Evolutionary conservation across 2,329 filamentous ascomycete species (phyloP), one percentile per base, ranked within the genome.

Genomic region (Graphilbum sp.): DNA sequence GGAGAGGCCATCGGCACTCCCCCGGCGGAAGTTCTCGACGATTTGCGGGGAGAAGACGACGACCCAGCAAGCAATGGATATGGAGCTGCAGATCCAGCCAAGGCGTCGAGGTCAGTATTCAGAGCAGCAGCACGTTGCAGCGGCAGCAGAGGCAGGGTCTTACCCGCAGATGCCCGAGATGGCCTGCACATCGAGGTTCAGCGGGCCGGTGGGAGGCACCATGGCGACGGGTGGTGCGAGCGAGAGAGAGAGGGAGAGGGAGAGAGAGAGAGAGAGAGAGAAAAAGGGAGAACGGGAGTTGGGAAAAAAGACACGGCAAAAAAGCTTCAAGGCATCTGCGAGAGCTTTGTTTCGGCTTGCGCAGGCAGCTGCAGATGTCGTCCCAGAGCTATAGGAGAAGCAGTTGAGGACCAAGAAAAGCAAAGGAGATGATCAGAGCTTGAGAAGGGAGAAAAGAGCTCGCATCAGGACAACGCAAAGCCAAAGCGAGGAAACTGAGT

Each of bases 31-130:
- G 41, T 50, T 50, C 32, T 50, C 48, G 34, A 49, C 79, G 49
- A 98, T 95, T 50, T 98, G 90, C 2, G 90, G 90, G 1, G 85
- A 90, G 62, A 95, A 98, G 41, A 98, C 90, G 27, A 96, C 84
- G 41, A 96, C 82, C 90, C 90, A 95, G 55, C 87, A 95, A 36
- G 87, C 87, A 54, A 98, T 95, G 34, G 85, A 94, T 48, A 98
- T 87, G 9, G 87, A 94, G 27, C 34, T 49, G 24, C 33, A 18
- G 16, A n/a, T n/a, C n/a, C n/a, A 11, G 21, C n/a, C 23, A 27
- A 24, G 17, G 19, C 1, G 15, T 17, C n/a, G 5, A n/a, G 9
- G 9, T 30, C 15, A 30, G 27, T n/a, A 30, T 30, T 6, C 35
- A 34, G 39, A 42, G 13, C 43, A 45, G 13, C 23, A 21, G 32